Conservation (phyloP, 306 rosid genomes). For the Prunus persica region Prunus_persica_NCBIv2 NC_034015.1:21526001-21526500, state of each 20-base stretch:
- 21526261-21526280: constrained; percentile 74
- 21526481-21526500: constrained; percentile 76
- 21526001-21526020: constrained; percentile 52
- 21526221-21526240: background rate
- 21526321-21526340: constrained; percentile 84
- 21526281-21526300: constrained; percentile 49
- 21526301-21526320: constrained; percentile 74
- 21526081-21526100: constrained; percentile 62
- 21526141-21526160: background rate
- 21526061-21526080: constrained; percentile 52
- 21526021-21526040: constrained; percentile 63
- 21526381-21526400: constrained; percentile 32
- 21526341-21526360: constrained; percentile 59
- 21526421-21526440: constrained; percentile 62
- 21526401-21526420: constrained; percentile 41
- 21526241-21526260: constrained; percentile 62
- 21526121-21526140: background rate
- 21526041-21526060: constrained; percentile 64
- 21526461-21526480: constrained; percentile 63
- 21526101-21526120: constrained; percentile 61
- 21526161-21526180: background rate
- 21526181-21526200: background rate
- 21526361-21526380: constrained; percentile 52
- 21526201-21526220: background rate
- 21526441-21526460: constrained; percentile 56